Base-by-base conservation (phyloP, 2,329 filamentous ascomycete species). In the Ophiostoma piceae region DNA sequence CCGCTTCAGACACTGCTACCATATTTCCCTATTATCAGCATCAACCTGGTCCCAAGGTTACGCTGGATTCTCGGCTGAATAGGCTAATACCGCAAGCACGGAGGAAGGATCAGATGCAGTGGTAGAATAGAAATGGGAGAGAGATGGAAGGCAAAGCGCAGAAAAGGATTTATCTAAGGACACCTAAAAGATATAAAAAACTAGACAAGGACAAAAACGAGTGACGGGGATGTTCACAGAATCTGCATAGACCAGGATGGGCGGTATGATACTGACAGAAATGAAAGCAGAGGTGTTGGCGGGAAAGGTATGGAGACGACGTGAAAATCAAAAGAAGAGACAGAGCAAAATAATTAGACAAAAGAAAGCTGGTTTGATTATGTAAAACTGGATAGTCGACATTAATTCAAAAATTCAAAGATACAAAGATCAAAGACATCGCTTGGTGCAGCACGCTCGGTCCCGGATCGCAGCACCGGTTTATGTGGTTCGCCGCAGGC, bases 41-140 rank as follows among this genome's bases (percentile, higher is more conserved):
- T n/a, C 22, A 60, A 60, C 57, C 26, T 60, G 57, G 57, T 60
- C 26, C 26, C 22, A 26, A 60, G 57, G 57, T 60, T 60, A 60
- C 57, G 57, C 57, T 60, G 57, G 57, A 29, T 12, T 16, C 22
- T 60, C 57, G 57, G 57, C 26, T 60, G 57, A 60, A 32, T 60
- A 60, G 57, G 57, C 57, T 60, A 60, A 60, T 60, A 60, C 57
- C 26, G 26, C 57, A 32, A 60, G 57, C 57, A 60, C 57, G 57
- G 57, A 60, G 57, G 22, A 29, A 32, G 26, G 57, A 60, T 57
- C 51, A 57, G n/a, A 26, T 12, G 43, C n/a, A 57, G n/a, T 57
- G 51, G 16, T 11, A 57, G 16, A 26, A 3, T 57, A 14, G 3
- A 26, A 2, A 57, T 54, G 12, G 12, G 26, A 57, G n/a, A 11